These are phyloP conservation scores for Flammula alnicola DNA, from an alignment of 1,284 basidiomycete species.

Conservation along the genomic window DNA sequence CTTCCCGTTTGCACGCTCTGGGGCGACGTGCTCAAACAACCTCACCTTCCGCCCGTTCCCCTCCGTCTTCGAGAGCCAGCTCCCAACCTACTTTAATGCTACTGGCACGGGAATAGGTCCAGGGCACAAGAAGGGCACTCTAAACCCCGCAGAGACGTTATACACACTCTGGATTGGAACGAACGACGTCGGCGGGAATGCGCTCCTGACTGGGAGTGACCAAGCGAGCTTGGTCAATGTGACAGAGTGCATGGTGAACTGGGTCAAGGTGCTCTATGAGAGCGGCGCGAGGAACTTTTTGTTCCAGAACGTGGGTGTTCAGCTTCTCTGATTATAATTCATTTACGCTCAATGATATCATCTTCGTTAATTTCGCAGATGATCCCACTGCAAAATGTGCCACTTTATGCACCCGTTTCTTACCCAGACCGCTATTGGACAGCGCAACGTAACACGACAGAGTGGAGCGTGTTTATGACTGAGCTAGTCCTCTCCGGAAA, in stretches of 20 bases:
- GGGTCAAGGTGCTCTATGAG: conserved; percentile 47
- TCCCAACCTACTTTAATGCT: conserved; percentile 40
- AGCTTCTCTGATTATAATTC: background rate
- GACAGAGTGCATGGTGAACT: conserved; percentile 46
- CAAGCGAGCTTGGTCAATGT: conserved; percentile 44
- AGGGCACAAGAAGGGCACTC: no score
- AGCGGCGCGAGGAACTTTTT: conserved; percentile 50
- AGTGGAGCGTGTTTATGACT: conserved; percentile 52
- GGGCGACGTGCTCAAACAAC: conserved; percentile 51
- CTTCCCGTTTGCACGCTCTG: conserved; percentile 47
- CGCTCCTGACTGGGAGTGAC: conserved; percentile 42
- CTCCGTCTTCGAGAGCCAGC: conserved; percentile 45
- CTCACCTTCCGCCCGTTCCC: conserved; percentile 48
- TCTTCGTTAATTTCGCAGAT: conserved; percentile 37
- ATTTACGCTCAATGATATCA: background rate
- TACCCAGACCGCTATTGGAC: conserved; percentile 50
- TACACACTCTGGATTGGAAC: conserved; percentile 54
- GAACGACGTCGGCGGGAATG: conserved; percentile 47
- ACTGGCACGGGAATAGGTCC: no score
- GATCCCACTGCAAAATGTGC: conserved; percentile 48
- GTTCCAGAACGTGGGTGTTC: conserved; percentile 45
- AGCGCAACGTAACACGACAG: conserved; percentile 48
- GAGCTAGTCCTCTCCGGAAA: conserved; percentile 50
- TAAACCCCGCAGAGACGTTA: conserved; percentile 40
- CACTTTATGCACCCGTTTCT: conserved; percentile 46